These are phyloP conservation scores for Mycogone perniciosa DNA, from an alignment of 2,329 filamentous ascomycete genomes.

Conservation along the genomic window DNA sequence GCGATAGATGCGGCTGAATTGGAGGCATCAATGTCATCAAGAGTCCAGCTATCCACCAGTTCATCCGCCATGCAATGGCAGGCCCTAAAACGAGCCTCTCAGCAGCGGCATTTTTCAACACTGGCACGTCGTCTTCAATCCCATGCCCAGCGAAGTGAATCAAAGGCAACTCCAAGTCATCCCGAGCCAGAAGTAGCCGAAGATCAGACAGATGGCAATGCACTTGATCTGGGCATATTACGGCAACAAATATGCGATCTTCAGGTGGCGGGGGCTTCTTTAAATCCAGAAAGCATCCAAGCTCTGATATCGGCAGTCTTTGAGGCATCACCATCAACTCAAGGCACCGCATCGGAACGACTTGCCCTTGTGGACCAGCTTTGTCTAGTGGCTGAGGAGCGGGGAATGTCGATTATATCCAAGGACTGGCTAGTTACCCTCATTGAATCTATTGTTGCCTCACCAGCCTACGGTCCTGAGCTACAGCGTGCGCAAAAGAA, in stretches of 20 bases:
- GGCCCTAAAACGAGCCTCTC: slow-evolving; percentile 28
- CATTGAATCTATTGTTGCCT: slow-evolving; percentile 34
- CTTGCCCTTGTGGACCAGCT: slow-evolving; percentile 37
- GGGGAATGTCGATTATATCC: slow-evolving; percentile 36
- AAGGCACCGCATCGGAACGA: slow-evolving; percentile 23
- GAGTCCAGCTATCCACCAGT: slow-evolving; percentile 27
- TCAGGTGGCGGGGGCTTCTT: slow-evolving; percentile 29
- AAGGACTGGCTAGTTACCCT: slow-evolving; percentile 44
- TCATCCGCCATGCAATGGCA: slow-evolving; percentile 30
- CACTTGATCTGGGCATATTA: slow-evolving; percentile 17
- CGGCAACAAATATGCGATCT: slow-evolving; percentile 32
- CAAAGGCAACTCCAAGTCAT: neutral
- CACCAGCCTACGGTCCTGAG: slow-evolving; percentile 24
- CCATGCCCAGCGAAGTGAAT: neutral
- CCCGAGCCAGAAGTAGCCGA: slow-evolving; percentile 1
- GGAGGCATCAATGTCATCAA: slow-evolving; percentile 25
- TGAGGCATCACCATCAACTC: slow-evolving; percentile 14
- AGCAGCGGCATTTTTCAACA: slow-evolving; percentile 30
- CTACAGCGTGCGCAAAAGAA: slow-evolving; percentile 37
- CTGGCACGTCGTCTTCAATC: slow-evolving; percentile 20
- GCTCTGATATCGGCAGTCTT: slow-evolving; percentile 36
- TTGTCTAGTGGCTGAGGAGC: slow-evolving; percentile 39
- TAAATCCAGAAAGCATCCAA: slow-evolving; percentile 30
- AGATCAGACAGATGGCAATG: slow-evolving; percentile 1
- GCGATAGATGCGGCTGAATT: slow-evolving; percentile 22